Percentiles rank a stretch among this genome's conserved stretches.
These are phyloP conservation scores for Chaetomiaceae sp. DNA, from an alignment of 2,329 filamentous ascomycete genomes.

Conservation along the genomic window DNA sequence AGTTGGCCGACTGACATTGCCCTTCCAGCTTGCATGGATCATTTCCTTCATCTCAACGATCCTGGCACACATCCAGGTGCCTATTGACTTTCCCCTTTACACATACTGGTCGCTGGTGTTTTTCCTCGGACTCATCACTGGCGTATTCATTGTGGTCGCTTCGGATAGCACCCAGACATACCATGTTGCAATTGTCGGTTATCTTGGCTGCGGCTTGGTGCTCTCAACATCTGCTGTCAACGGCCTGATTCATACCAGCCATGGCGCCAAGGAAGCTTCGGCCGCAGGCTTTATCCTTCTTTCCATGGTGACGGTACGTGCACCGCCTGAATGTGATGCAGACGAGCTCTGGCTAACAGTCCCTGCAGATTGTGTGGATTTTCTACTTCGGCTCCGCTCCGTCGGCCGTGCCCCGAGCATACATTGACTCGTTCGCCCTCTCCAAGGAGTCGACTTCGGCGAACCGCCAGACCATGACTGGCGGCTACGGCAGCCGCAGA, in stretches of 20 bases:
- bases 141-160: constrained; percentile 76
- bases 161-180: constrained; percentile 83
- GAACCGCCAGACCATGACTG: constrained; percentile 67
- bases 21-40: constrained; percentile 80
- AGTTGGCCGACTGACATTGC: constrained; percentile 12
- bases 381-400: constrained; percentile 97
- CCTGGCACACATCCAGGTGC: constrained; percentile 57
- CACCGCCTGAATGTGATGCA: neutral
- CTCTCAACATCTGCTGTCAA: constrained; percentile 85
- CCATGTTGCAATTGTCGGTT: constrained; percentile 86
- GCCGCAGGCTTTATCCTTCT: constrained; percentile 91
- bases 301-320: constrained; percentile 77
- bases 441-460: constrained; percentile 74
- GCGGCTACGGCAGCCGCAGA: constrained; percentile 65
- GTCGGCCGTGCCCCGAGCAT: constrained; percentile 77
- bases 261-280: constrained; percentile 74
- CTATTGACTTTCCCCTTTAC: constrained; percentile 68
- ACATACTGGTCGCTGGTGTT: constrained; percentile 90
- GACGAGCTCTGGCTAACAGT: constrained; percentile 1
- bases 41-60: constrained; percentile 87
- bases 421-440: constrained; percentile 92
- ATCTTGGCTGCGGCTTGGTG: constrained; percentile 76
- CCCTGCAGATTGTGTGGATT: constrained; percentile 85
- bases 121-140: constrained; percentile 76
- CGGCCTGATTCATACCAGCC: constrained; percentile 71